phyloP scores from a whole-genome alignment of 1,284 basidiomycete genomes.

The Prillingera fragicola region DNA sequence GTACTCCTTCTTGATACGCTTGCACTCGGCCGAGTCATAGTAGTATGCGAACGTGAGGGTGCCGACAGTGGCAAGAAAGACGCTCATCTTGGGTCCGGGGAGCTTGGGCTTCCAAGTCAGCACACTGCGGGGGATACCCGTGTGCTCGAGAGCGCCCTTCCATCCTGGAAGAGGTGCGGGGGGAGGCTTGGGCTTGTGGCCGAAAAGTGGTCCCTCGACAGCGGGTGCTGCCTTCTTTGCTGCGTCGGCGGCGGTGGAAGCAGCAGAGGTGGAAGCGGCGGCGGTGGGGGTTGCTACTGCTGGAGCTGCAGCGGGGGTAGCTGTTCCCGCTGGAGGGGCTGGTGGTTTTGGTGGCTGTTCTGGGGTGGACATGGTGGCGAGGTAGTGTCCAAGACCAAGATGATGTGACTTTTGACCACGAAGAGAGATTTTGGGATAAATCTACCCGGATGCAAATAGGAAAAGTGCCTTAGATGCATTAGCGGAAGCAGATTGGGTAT shows the following conservation, averaged over 20 bases:
- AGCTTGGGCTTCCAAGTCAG: constrained; percentile 54
- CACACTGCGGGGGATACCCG: constrained; percentile 50
- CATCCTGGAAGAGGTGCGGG: constrained; percentile 31
- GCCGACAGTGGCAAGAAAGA: constrained; percentile 74
- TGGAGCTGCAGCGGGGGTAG: background rate
- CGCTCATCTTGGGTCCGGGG: constrained; percentile 82
- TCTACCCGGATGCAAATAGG: too few relatives aligned
- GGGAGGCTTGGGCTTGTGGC: constrained; percentile 5
- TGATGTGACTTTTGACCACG: too few relatives aligned
- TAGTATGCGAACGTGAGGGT: constrained; percentile 67
- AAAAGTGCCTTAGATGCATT: too few relatives aligned
- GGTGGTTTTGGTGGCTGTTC: constrained; percentile 3
- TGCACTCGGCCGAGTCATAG: constrained; percentile 78
- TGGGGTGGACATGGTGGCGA: too few relatives aligned
- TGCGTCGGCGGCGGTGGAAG: background rate
- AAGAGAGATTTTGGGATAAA: too few relatives aligned
- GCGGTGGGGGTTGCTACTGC: too few relatives aligned
- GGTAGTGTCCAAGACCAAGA: too few relatives aligned
- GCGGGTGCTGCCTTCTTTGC: background rate
- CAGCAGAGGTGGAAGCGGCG: background rate
- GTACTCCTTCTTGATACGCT: constrained; percentile 69
- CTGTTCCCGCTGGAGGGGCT: background rate
- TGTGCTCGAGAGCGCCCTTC: constrained; percentile 48
- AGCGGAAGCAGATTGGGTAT: too few relatives aligned
- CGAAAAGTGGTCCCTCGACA: too few relatives aligned